Percentiles rank a stretch among this genome's conserved stretches.
phyloP scores from a whole-genome alignment of 352 stramenopile species.

The Globisporangium spiculum region DNA sequence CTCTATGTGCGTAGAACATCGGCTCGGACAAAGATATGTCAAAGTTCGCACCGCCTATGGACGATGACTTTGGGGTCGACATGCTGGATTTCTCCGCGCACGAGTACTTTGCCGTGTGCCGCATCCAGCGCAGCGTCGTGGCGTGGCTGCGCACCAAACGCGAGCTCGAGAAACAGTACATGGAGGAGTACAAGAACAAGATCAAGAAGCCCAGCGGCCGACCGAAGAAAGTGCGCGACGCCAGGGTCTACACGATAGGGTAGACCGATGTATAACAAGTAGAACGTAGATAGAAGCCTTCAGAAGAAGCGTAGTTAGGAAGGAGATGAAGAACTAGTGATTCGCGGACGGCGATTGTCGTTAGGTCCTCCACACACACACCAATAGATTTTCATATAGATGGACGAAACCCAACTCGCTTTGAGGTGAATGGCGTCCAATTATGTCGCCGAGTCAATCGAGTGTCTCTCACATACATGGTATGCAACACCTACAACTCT shows the following conservation, averaged over 20 bases:
- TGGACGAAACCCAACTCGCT: neutral
- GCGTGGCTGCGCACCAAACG: slow-evolving; percentile 71
- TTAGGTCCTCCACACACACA: neutral
- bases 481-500: neutral
- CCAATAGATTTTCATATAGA: slow-evolving; percentile 14
- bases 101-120: slow-evolving; percentile 62
- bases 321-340: neutral
- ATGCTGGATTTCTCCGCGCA: slow-evolving; percentile 63
- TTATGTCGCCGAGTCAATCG: neutral
- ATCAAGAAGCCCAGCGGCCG: slow-evolving; percentile 80
- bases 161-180: slow-evolving; percentile 63
- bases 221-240: slow-evolving; percentile 73
- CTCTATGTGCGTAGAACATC: slow-evolving; percentile 24
- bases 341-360: neutral
- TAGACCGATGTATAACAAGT: slow-evolving; percentile 20
- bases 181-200: slow-evolving; percentile 85
- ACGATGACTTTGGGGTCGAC: slow-evolving; percentile 32
- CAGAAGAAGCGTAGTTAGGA: slow-evolving; percentile 8
- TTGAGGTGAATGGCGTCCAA: neutral
- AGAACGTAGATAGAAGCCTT: neutral
- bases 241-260: slow-evolving; percentile 69
- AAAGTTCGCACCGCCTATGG: slow-evolving; percentile 34
- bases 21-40: slow-evolving; percentile 33
- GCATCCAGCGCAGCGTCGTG: slow-evolving; percentile 54
- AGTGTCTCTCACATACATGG: neutral